Conservation (phyloP, 2,329 filamentous ascomycete species). For the Ceratocystis albifundus region DNA sequence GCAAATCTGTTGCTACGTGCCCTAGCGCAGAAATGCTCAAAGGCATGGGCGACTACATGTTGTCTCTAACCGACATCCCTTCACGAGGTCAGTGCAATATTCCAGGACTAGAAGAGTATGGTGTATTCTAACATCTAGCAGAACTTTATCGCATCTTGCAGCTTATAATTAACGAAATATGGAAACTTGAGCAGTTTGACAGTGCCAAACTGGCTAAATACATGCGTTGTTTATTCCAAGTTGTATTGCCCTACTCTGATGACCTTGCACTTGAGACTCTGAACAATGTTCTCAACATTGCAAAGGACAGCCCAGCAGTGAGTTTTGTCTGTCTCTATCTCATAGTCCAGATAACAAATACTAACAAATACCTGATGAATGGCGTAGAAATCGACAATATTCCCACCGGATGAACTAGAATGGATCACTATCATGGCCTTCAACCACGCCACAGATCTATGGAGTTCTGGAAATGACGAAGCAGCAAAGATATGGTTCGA, state of each 20-base stretch:
- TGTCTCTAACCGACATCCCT: slow-evolving; percentile 41
- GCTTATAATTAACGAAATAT: slow-evolving; percentile 59
- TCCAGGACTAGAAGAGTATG: background rate
- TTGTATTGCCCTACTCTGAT: slow-evolving; percentile 48
- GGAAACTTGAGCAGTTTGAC: slow-evolving; percentile 45
- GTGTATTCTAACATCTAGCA: slow-evolving; percentile 27
- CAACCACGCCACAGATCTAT: slow-evolving; percentile 60
- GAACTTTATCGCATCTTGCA: slow-evolving; percentile 45
- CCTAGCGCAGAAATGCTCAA: slow-evolving; percentile 42
- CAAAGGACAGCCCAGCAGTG: slow-evolving; percentile 40
- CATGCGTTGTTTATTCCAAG: slow-evolving; percentile 64
- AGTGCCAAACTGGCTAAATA: slow-evolving; percentile 57
- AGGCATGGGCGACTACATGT: slow-evolving; percentile 53
- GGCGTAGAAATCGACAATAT: slow-evolving; percentile 29
- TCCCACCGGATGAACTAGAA: slow-evolving; percentile 57
- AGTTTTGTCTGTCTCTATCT: slow-evolving; percentile 23
- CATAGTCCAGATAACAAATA: background rate
- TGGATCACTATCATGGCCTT: slow-evolving; percentile 62
- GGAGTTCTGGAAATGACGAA: slow-evolving; percentile 42
- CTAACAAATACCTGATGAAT: slow-evolving; percentile 16
- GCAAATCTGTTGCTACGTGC: slow-evolving; percentile 36
- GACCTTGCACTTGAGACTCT: slow-evolving; percentile 48
- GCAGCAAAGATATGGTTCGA: slow-evolving; percentile 50
- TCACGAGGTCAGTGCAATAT: slow-evolving; percentile 36
- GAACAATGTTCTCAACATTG: slow-evolving; percentile 48